These are phyloP conservation scores for Kurtzmaniella quercitrusa DNA, from an alignment of 1,139 yeast genomes.

Conservation along the genomic window DNA sequence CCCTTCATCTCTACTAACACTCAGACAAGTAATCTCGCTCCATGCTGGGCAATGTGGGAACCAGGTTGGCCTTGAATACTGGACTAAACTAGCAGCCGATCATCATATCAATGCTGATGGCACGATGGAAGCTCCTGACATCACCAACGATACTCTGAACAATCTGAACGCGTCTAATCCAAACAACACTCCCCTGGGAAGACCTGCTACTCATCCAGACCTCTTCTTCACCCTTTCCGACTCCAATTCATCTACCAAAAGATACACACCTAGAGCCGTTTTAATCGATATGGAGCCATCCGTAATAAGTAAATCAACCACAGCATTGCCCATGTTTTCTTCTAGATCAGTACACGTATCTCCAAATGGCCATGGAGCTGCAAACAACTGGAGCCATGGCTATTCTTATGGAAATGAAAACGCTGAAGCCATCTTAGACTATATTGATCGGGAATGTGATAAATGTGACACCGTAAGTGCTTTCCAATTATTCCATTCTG, in stretches of 20 bases:
- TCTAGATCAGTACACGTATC: slow-evolving; percentile 81
- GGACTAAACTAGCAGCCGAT: slow-evolving; percentile 86
- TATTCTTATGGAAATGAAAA: slow-evolving; percentile 69
- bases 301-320: slow-evolving; percentile 64
- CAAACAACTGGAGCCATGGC: slow-evolving; percentile 94
- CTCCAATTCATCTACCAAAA: slow-evolving; percentile 22
- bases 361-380: slow-evolving; percentile 85
- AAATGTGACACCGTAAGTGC: slow-evolving; percentile 88
- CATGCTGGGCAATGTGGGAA: slow-evolving; percentile 90
- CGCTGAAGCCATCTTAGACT: slow-evolving; percentile 69
- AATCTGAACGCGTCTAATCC: not conserved
- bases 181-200: not conserved
- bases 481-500: slow-evolving; percentile 87
- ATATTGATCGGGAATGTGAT: slow-evolving; percentile 88
- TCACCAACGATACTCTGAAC: not conserved
- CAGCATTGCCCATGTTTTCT: slow-evolving; percentile 67
- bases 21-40: slow-evolving; percentile 38
- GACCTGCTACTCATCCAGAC: slow-evolving; percentile 36
- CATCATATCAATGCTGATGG: slow-evolving; percentile 87
- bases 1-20: slow-evolving; percentile 22
- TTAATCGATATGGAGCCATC: slow-evolving; percentile 89
- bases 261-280: slow-evolving; percentile 84
- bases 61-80: slow-evolving; percentile 89
- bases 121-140: slow-evolving; percentile 14
- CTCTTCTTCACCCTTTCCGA: slow-evolving; percentile 80